Percentiles rank a stretch among this genome's conserved stretches.
Conservation (phyloP, 192 early-diverging fungal genomes). For the Backusella parvicylindrica region DNA sequence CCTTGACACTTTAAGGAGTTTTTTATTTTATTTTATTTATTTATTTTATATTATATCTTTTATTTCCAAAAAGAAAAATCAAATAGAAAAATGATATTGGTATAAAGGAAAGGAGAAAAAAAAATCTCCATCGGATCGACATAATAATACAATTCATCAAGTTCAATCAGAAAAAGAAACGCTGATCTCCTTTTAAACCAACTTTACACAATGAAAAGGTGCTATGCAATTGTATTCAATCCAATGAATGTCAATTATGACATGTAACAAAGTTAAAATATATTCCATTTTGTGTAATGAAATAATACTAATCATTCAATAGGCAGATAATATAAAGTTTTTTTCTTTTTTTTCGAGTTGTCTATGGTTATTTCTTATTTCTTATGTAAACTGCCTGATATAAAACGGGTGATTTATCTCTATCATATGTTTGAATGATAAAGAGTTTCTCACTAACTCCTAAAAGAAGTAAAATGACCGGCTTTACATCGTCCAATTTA, state of each 20-base stretch:
- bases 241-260: not conserved
- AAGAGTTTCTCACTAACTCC: not conserved
- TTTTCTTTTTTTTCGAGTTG: not conserved
- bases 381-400: not conserved
- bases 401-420: not conserved
- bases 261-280: not conserved
- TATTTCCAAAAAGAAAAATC: not conserved
- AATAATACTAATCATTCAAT: too few relatives aligned
- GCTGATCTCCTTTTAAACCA: not conserved
- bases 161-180: not conserved
- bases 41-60: not conserved
- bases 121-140: not conserved
- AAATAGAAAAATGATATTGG: not conserved
- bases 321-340: not conserved
- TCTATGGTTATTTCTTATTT: not conserved
- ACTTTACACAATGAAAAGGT: not conserved
- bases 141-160: not conserved
- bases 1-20: conserved; percentile 5
- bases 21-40: too few relatives aligned
- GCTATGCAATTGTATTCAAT: not conserved
- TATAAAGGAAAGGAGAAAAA: not conserved
- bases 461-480: not conserved
- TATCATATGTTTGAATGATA: not conserved
- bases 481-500: not conserved
- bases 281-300: too few relatives aligned